Evolutionary conservation across 2,329 filamentous ascomycete genomes (phyloP).

Genomic region (Fusarium incarnatum): DNA sequence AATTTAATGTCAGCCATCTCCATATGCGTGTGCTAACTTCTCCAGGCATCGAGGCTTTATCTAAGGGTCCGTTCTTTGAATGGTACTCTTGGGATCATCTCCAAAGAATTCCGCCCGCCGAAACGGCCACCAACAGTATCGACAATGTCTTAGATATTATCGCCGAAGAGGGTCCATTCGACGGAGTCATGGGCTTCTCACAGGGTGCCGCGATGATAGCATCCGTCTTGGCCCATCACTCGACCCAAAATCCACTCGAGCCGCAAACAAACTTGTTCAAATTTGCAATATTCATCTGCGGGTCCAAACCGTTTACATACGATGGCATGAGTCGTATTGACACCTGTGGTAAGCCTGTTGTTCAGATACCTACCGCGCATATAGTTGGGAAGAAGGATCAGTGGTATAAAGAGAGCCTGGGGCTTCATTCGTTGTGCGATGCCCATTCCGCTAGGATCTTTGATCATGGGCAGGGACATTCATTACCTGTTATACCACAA

Average conservation of each 20-base stretch:
- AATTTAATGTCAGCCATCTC: background rate
- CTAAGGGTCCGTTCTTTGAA: background rate
- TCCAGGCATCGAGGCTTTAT: background rate
- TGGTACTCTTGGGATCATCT: constrained; percentile 1
- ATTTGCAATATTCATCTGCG: background rate
- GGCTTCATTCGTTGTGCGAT: background rate
- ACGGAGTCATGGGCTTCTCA: background rate
- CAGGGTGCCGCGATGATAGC: background rate
- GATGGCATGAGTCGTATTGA: background rate
- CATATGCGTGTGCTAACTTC: background rate
- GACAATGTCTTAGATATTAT: background rate
- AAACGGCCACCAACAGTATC: background rate
- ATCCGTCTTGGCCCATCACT: background rate
- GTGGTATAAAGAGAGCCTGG: background rate
- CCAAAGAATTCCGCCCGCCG: background rate
- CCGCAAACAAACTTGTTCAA: background rate
- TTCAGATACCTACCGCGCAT: background rate
- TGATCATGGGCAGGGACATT: background rate
- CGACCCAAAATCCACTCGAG: background rate
- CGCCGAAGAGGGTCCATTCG: background rate
- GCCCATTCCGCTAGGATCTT: background rate
- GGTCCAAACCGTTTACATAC: background rate
- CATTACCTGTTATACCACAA: background rate
- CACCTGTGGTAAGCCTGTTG: background rate
- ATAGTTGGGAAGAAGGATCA: background rate